Base-by-base conservation (phyloP, 2,329 filamentous ascomycete species). In the Ascochyta viciae-villosae region DNA sequence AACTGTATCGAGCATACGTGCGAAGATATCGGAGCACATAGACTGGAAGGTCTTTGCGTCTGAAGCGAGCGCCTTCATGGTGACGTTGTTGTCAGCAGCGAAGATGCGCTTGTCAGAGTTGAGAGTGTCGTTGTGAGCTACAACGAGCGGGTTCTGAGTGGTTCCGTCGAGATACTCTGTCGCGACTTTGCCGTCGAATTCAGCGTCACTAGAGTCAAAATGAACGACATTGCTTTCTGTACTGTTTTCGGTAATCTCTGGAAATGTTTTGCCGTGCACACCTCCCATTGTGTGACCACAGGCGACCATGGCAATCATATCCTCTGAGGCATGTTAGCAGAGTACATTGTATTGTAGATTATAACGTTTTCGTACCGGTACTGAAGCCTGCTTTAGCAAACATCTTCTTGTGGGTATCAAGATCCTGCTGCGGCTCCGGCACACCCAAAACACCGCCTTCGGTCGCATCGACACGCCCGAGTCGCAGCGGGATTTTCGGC, bases 211-310 rank as follows among this genome's bases (percentile, higher is more conserved):
- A 2, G 62, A 63, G 43, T 74, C 70, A 38, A 73, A 68, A 27
- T 50, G 54, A n/a, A 55, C 52, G 6, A 60, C 60, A 5, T 68
- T 66, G 47, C 69, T 68, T 16, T 62, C 51, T 1, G 63, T 56
- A 43, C 41, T 57, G n/a, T 63, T 59, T 22, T 55, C 52, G 50
- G 57, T 40, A 41, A 76, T 71, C 29, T 71, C 62, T 12, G 73
- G 73, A 24, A 55, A 46, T 65, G 70, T 19, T 67, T 68, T 27
- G 56, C 62, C 26, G 63, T 76, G 73, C 8, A 76, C 72, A n/a
- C 71, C 67, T 16, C 74, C 74, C 29, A 76, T 61, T 1, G 66
- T 70, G 51, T 76, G 74, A 2, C 74, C 74, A 50, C 73, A 76
- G 8, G 74, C 72, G 23, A 70, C 65, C 27, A 76, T 47, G 15